These are phyloP conservation scores for Epichloe typhina DNA, from an alignment of 2,329 filamentous ascomycete genomes.

Conservation along the genomic window DNA sequence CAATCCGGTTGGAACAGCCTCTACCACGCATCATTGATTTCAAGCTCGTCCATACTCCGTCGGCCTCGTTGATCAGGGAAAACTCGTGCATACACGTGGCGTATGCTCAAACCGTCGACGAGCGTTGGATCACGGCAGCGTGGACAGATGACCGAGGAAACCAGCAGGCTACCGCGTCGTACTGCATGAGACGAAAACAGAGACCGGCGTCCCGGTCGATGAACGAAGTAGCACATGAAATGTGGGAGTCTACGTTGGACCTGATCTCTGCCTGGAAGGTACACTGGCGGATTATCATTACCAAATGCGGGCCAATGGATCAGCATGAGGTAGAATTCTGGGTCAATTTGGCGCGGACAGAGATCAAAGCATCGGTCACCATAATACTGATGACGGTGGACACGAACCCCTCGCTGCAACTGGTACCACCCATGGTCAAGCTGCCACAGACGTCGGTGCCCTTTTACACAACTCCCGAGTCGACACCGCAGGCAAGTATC, in stretches of 20 bases:
- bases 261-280: constrained; percentile 57
- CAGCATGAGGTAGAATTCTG: constrained; percentile 49
- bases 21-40: constrained; percentile 64
- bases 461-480: constrained; percentile 49
- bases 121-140: constrained; percentile 64
- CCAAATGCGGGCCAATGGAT: constrained; percentile 57
- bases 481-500: constrained; percentile 48
- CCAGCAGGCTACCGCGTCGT: constrained; percentile 59
- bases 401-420: constrained; percentile 48
- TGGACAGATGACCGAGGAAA: constrained; percentile 71
- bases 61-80: constrained; percentile 61
- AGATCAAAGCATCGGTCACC: constrained; percentile 36
- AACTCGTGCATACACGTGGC: constrained; percentile 71
- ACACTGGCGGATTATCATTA: constrained; percentile 65
- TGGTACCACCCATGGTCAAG: constrained; percentile 42
- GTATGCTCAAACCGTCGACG: constrained; percentile 63
- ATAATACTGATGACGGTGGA: constrained; percentile 53
- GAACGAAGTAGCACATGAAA: constrained; percentile 54
- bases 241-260: constrained; percentile 67
- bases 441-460: constrained; percentile 31
- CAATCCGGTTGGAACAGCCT: constrained; percentile 58
- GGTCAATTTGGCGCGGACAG: constrained; percentile 38
- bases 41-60: constrained; percentile 53
- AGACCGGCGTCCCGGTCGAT: constrained; percentile 38
- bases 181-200: constrained; percentile 52